Evolutionary conservation across 306 rosid genomes (phyloP).

Genomic region (Prunus armeniaca): DNA sequence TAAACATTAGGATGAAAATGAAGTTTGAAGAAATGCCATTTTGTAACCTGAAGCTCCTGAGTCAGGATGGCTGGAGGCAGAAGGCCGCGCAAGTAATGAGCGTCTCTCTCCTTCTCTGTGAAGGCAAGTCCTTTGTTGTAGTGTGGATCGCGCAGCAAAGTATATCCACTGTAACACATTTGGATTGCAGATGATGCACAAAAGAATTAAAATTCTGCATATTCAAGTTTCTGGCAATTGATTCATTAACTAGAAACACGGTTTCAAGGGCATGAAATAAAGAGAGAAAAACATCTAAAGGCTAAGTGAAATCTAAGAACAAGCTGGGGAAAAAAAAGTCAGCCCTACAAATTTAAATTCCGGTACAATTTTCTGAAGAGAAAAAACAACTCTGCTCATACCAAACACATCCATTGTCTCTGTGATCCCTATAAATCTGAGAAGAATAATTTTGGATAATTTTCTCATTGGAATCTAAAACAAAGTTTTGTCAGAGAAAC

Average conservation of each 20-base stretch:
- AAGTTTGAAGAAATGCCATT: background rate
- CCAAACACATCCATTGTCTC: background rate
- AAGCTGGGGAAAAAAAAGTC: too few relatives aligned
- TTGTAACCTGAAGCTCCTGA: slow-evolving; percentile 85
- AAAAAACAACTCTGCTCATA: background rate
- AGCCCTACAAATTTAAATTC: too few relatives aligned
- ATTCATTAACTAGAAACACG: background rate
- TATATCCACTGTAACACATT: slow-evolving; percentile 59
- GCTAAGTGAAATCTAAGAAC: background rate
- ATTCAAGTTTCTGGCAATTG: background rate
- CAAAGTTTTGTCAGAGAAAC: background rate
- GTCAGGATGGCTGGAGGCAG: slow-evolving; percentile 69
- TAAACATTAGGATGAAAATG: background rate
- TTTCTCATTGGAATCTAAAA: background rate
- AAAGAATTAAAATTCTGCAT: background rate
- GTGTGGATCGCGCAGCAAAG: slow-evolving; percentile 85
- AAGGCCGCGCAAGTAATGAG: slow-evolving; percentile 94
- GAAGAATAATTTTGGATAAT: background rate
- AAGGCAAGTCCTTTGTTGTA: slow-evolving; percentile 95
- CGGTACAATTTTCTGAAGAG: background rate
- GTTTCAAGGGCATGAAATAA: background rate
- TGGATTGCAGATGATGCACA: background rate
- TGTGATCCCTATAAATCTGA: background rate
- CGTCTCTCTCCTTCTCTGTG: slow-evolving; percentile 83
- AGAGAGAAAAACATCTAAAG: background rate